Percentiles rank a stretch among this genome's conserved stretches.
Evolutionary conservation across 306 rosid genomes (phyloP).

Genomic region (Myrica gale): DNA sequence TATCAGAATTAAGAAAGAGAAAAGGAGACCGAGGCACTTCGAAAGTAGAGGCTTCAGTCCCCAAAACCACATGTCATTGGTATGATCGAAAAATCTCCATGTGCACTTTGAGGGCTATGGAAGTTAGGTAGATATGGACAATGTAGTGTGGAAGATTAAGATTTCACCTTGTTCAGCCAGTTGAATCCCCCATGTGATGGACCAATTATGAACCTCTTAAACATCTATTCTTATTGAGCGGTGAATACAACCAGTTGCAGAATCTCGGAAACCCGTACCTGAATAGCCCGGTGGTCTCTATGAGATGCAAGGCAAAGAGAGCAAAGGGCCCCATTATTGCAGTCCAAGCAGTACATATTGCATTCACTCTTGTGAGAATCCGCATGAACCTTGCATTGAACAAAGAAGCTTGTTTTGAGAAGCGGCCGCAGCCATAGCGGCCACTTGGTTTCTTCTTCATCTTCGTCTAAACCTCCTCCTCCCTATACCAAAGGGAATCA

Average conservation of each 20-base stretch:
- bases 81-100: background rate
- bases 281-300: constrained; percentile 52
- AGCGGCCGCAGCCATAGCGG: constrained; percentile 64
- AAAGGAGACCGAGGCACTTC: background rate
- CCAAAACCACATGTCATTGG: background rate
- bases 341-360: constrained; percentile 72
- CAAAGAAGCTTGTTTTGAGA: constrained; percentile 57
- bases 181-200: background rate
- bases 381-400: constrained; percentile 57
- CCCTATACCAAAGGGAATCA: constrained; percentile 28
- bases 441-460: constrained; percentile 48
- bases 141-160: constrained; percentile 1
- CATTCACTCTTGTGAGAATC: constrained; percentile 72
- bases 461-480: constrained; percentile 27
- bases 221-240: background rate
- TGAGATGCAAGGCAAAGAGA: constrained; percentile 59
- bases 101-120: constrained; percentile 1
- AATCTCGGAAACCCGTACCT: constrained; percentile 32
- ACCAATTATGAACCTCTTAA: background rate
- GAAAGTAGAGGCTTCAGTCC: background rate
- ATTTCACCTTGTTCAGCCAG: background rate
- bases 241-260: background rate
- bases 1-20: background rate
- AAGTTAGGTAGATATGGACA: background rate
- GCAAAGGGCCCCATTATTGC: constrained; percentile 65